Evolutionary conservation across 2,329 filamentous ascomycete species (phyloP), one percentile per base, ranked within the genome.

Genomic region (Penicillium sp.): DNA sequence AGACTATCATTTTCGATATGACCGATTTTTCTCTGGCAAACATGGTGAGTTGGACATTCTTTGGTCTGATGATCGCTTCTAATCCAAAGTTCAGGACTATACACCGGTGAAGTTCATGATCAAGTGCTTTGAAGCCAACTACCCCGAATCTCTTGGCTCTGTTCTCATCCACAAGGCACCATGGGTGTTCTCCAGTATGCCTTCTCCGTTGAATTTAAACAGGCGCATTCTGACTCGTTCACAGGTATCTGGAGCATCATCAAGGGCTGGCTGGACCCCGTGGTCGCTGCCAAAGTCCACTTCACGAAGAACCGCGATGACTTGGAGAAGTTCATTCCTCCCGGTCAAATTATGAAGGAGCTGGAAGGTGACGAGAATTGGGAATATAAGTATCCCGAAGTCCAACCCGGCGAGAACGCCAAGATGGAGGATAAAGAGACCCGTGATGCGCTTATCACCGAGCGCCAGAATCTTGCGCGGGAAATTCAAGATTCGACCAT

Each of bases 21-120:
- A 94, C 85, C 6, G 79, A 82, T 46, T 96, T 96, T 63, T 85
- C 84, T 12, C 74, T 96, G 69, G 83, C 89, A 11, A 98, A 98
- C 66, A 96, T 98, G 92, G 79, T 82, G 67, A 58, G 70, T 53
- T 11, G 11, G 12, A 10, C n/a, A 9, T 14, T 16, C 23, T 30
- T 14, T 5, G n/a, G 2, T 6, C 15, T 17, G 6, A 26, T 18
- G 16, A 38, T 13, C 18, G 25, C 45, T 16, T 33, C 15, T 31
- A 9, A 2, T 9, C 17, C 10, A 7, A 4, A 11, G 22, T 6
- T 14, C 9, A 83, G 80, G 92, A 98, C 64, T 96, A 96, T 62
- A 79, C 85, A 0, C 90, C 92, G 1, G 86, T 98, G 40, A 98
- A 95, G 59, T 98, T 96, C 68, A 95, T 98, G 84, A 95, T 98